Evolutionary conservation across 495 filamentous ascomycete species (phyloP).

Genomic region (Usnea hakonensis): DNA sequence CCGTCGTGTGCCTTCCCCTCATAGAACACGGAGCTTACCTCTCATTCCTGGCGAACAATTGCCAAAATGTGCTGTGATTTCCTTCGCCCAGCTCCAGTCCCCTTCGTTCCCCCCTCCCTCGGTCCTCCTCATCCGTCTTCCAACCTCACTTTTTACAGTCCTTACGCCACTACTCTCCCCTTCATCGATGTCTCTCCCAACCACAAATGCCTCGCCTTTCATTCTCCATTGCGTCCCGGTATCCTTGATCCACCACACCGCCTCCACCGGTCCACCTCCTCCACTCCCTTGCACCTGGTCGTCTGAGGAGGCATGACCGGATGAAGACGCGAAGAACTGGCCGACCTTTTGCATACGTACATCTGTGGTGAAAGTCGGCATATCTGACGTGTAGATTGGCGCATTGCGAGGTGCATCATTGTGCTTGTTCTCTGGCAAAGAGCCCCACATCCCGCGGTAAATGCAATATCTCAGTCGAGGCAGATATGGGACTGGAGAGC

Average conservation of each 20-base stretch:
- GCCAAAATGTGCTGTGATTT: conserved; percentile 80
- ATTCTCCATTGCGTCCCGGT: conserved; percentile 76
- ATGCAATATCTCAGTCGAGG: conserved; percentile 60
- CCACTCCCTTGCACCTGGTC: conserved; percentile 43
- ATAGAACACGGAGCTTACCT: conserved; percentile 36
- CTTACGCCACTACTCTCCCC: conserved; percentile 29
- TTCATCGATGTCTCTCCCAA: conserved; percentile 52
- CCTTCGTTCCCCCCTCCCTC: conserved; percentile 23
- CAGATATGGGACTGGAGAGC: conserved; percentile 31
- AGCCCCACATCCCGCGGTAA: conserved; percentile 76
- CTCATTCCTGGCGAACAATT: conserved; percentile 72
- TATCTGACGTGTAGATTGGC: conserved; percentile 59
- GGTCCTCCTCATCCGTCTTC: conserved; percentile 26
- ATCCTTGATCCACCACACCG: conserved; percentile 72
- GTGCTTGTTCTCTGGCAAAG: conserved; percentile 59
- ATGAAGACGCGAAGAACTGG: conserved; percentile 50
- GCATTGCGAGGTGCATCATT: conserved; percentile 61
- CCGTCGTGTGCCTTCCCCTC: neutral
- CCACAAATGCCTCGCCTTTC: conserved; percentile 63
- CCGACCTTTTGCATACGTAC: conserved; percentile 72
- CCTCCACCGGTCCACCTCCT: conserved; percentile 67
- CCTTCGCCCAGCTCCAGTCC: conserved; percentile 61
- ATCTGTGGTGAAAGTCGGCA: conserved; percentile 80
- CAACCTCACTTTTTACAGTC: conserved; percentile 36
- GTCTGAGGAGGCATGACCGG: conserved; percentile 28